Percentiles rank a stretch among this genome's conserved stretches.
Conservation (phyloP, 345 rosid species). For the Acer campestre region DNA sequence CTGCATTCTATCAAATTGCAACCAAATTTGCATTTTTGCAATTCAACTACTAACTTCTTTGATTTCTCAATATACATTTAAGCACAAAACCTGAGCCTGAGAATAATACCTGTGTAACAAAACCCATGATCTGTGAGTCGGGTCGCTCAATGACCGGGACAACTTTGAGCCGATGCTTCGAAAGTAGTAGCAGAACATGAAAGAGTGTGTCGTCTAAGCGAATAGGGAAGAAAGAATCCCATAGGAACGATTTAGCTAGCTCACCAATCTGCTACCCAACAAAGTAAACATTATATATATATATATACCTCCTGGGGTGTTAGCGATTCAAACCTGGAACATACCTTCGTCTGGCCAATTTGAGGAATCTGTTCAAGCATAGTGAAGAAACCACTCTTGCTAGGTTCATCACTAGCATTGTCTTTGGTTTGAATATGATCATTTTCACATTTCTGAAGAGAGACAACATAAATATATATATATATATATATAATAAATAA, state of each 20-base stretch:
- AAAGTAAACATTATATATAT: too few relatives aligned
- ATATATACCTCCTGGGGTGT: too few relatives aligned
- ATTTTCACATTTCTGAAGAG: slow-evolving; percentile 30
- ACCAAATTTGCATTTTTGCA: background rate
- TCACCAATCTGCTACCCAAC: slow-evolving; percentile 33
- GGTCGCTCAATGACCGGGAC: slow-evolving; percentile 37
- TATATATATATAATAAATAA: too few relatives aligned
- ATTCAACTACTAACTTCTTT: too few relatives aligned
- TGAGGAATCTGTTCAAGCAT: slow-evolving; percentile 41
- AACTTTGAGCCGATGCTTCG: slow-evolving; percentile 39
- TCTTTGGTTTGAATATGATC: background rate
- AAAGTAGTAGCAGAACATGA: slow-evolving; percentile 44
- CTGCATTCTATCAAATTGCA: slow-evolving; percentile 33
- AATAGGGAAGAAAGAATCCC: slow-evolving; percentile 49
- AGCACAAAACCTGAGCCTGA: background rate
- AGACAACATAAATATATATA: background rate
- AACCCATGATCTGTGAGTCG: slow-evolving; percentile 27
- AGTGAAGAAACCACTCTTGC: slow-evolving; percentile 23
- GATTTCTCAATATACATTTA: background rate
- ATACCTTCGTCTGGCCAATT: slow-evolving; percentile 33
- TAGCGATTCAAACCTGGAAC: too few relatives aligned
- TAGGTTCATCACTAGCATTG: slow-evolving; percentile 12
- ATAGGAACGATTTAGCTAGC: slow-evolving; percentile 45
- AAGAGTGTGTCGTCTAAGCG: slow-evolving; percentile 40
- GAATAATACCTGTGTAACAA: slow-evolving; percentile 39